A percentile compares a stretch with the other conserved stretches of the same genome.
These are phyloP conservation scores for Lactifluus echinatus DNA, from an alignment of 768 basidiomycete species.

Conservation along the genomic window DNA sequence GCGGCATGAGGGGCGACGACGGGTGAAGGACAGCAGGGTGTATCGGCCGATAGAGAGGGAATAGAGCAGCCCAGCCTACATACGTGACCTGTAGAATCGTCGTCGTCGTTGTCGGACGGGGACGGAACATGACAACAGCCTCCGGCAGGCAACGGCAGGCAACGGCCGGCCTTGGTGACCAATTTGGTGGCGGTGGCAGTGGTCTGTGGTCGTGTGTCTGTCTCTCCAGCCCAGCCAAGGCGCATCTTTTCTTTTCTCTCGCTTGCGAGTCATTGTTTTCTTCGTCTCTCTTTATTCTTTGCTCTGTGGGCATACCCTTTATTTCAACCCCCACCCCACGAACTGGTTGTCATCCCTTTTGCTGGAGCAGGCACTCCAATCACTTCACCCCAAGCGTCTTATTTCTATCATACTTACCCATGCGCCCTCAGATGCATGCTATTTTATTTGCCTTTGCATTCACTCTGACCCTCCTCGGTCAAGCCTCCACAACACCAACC, in stretches of 20 bases:
- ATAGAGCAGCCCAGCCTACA: too few relatives aligned
- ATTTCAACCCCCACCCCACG: conserved; percentile 21
- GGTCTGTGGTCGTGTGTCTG: not conserved
- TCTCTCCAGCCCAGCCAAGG: too few relatives aligned
- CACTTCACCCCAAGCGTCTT: conserved; percentile 17
- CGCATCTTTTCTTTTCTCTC: not conserved
- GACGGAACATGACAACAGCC: too few relatives aligned
- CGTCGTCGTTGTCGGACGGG: too few relatives aligned
- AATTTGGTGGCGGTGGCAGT: not conserved
- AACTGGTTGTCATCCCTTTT: conserved; percentile 22
- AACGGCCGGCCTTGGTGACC: not conserved
- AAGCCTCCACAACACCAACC: conserved; percentile 1
- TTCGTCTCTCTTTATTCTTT: conserved; percentile 4
- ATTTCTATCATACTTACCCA: conserved; percentile 21
- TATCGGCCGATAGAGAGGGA: conserved; percentile 84
- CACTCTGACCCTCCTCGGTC: not conserved
- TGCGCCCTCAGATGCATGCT: conserved; percentile 22
- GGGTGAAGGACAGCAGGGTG: conserved; percentile 56
- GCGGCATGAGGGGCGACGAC: conserved; percentile 31
- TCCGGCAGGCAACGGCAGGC: not conserved
- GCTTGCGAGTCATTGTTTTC: not conserved
- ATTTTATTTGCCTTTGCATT: not conserved
- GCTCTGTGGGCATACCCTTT: conserved; percentile 31
- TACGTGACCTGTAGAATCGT: too few relatives aligned
- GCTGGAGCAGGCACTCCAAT: conserved; percentile 35